Evolutionary conservation across 352 stramenopile species (phyloP), one percentile per base, ranked within the genome.

Genomic region (Phytophthora vignae): DNA sequence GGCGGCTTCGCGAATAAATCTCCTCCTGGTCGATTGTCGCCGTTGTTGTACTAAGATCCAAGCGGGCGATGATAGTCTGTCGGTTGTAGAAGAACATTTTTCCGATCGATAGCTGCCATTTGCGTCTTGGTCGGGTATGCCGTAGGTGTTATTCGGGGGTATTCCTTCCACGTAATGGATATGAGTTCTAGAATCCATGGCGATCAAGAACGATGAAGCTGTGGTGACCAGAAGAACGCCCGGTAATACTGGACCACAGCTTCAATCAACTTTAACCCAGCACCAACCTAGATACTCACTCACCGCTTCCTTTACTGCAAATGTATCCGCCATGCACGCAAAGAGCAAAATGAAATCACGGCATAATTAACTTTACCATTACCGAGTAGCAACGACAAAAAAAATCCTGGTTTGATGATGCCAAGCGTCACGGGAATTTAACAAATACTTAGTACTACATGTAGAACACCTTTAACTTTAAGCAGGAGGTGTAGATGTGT

Each of bases 41-140:
- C 2, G 77, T 31, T 5, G 69, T 25, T 11, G 15, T 57, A 12
- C 58, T 58, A 64, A 84, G 64, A 19, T 77, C 69, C n/a, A n/a
- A n/a, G n/a, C n/a, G n/a, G n/a, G n/a, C n/a, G n/a, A n/a, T 27
- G 85, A 71, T 25, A 25, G 22, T 2, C 22, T 25, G 22, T 25
- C 22, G 22, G 22, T 25, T 25, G 27, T 74, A 65, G 17, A 61
- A 88, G 70, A 22, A 88, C 75, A 48, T 88, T 78, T 53, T 88
- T 77, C 80, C 77, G 85, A 66, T 77, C 79, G 52, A 88, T 74
- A 56, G 78, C 67, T 48, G 77, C 53, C 27, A 64, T 54, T 22
- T 76, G 64, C 40, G 60, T 60, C 29, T 64, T 55, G 17, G 19
- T 55, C 19, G 22, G 21, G 31, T 25, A 11, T 44, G 38, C 3